These are phyloP conservation scores for Cladosporium phlei DNA, from an alignment of 2,329 filamentous ascomycete genomes.

Conservation along the genomic window DNA sequence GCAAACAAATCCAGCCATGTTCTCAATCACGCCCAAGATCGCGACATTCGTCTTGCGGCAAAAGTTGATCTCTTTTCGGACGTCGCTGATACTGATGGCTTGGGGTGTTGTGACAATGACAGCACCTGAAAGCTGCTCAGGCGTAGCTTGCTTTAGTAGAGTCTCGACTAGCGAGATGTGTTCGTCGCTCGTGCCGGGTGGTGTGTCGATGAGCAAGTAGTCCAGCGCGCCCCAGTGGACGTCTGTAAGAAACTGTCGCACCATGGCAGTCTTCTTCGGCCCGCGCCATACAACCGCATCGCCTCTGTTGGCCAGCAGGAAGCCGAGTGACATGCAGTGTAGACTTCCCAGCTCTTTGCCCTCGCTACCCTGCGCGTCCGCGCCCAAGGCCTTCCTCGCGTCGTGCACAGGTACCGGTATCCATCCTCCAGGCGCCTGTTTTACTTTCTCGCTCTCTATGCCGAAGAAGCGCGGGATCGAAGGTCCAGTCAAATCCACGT, in stretches of 20 bases:
- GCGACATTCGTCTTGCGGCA: constrained; percentile 76
- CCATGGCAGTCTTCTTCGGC: constrained; percentile 98
- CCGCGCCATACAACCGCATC: constrained; percentile 97
- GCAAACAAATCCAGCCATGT: constrained; percentile 92
- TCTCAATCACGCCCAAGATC: constrained; percentile 87
- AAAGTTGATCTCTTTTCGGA: constrained; percentile 92
- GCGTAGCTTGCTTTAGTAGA: constrained; percentile 35
- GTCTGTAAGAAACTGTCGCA: constrained; percentile 89
- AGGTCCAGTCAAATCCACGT: constrained; percentile 92
- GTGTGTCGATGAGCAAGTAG: constrained; percentile 90
- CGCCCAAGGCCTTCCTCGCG: constrained; percentile 34
- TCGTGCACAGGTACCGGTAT: constrained; percentile 79
- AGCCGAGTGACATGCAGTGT: constrained; percentile 87
- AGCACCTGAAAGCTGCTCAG: constrained; percentile 73
- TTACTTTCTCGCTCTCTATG: constrained; percentile 83
- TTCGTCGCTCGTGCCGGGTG: constrained; percentile 92
- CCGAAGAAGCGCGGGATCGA: constrained; percentile 94
- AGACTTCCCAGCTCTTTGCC: constrained; percentile 53
- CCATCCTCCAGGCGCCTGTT: constrained; percentile 88
- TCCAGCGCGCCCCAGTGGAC: constrained; percentile 86
- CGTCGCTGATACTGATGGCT: constrained; percentile 86
- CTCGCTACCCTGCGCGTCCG: constrained; percentile 15
- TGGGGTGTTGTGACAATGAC: constrained; percentile 96
- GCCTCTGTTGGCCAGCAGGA: constrained; percentile 74
- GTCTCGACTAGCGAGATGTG: constrained; percentile 91